phyloP scores from a whole-genome alignment of 768 basidiomycete species.

The Coprinellus aureogranulatus region DNA sequence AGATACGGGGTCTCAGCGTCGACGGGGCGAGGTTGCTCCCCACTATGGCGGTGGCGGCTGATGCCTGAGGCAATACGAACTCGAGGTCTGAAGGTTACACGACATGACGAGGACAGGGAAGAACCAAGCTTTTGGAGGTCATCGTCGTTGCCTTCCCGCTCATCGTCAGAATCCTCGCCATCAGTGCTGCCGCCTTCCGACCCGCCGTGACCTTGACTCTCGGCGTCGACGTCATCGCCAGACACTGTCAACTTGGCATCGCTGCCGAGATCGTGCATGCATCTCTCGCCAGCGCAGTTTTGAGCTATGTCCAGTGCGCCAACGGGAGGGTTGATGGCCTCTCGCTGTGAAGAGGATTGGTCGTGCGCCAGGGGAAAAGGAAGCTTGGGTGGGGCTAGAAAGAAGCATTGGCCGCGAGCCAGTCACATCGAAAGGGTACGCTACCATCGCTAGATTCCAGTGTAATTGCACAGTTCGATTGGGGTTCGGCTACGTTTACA shows the following conservation, averaged over 20 bases:
- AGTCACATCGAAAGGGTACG: too few species aligned
- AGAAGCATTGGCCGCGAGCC: too few species aligned
- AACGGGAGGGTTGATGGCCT: not conserved
- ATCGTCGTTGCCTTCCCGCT: too few species aligned
- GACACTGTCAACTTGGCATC: not conserved
- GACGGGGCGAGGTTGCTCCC: slow-evolving; percentile 7
- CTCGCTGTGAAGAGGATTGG: too few species aligned
- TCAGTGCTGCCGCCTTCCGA: not conserved
- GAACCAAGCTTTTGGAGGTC: not conserved
- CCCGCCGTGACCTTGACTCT: not conserved
- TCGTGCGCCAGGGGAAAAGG: too few species aligned
- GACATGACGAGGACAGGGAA: slow-evolving; percentile 18
- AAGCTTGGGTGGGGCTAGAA: too few species aligned
- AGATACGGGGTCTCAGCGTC: slow-evolving; percentile 7
- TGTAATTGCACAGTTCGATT: too few species aligned
- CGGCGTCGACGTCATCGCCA: not conserved
- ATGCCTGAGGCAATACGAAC: slow-evolving; percentile 77
- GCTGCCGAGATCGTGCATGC: not conserved
- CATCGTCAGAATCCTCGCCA: too few species aligned
- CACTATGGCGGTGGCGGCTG: slow-evolving; percentile 40
- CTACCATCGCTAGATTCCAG: too few species aligned
- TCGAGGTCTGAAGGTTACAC: slow-evolving; percentile 69
- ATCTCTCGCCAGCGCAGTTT: not conserved
- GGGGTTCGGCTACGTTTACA: too few species aligned
- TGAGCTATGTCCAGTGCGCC: not conserved